Base-by-base conservation (phyloP, 371 early-diverging fungal genomes). In the Dinochytrium kinnereticum region DNA sequence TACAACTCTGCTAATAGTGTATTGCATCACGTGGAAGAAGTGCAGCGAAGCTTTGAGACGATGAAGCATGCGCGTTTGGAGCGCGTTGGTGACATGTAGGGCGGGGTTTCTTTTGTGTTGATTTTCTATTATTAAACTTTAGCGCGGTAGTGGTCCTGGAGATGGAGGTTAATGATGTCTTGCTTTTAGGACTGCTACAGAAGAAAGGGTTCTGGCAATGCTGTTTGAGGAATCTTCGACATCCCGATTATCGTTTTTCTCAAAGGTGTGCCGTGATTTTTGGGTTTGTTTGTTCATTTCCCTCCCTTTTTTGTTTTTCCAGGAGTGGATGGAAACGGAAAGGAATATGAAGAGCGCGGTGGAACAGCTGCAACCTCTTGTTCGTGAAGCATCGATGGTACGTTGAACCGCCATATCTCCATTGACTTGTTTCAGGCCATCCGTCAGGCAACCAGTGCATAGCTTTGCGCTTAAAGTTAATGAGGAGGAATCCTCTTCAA, bases 261-360 rank as follows among this genome's bases (percentile, higher is more conserved):
- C 57, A 7, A 26, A 7, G 21, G 57, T 55, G 26, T 17, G 24
- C 24, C 10, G 24, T 55, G 21, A 17, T 15, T 10, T 15, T 55
- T 55, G 44, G 44, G 13, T 44, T 44, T 13, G 7, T 44, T 19
- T 7, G 19, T 44, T 44, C 13, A 44, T 19, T n/a, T n/a, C n/a
- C 15, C 15, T 7, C 13, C 26, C 13, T 10, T 55, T 7, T 7
- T 55, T 55, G 7, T 26, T 17, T 61, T 61, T 21, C 24, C 13
- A 61, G 61, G 61, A 61, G 34, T 61, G 61, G 61, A 61, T 31
- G 26, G 13, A 33, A 37, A 5, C 24, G 30, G 61, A 61, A 34
- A 3, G 61, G 36, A 7, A 34, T 2, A 10, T 61, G 19, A 61
- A 61, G 19, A 37, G 26, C 2, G 61, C 61, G 34, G 61, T 37